Percentiles rank a stretch among this genome's conserved stretches.
Conservation (phyloP, 768 basidiomycete genomes). For the Phanerochaete sordida region DNA sequence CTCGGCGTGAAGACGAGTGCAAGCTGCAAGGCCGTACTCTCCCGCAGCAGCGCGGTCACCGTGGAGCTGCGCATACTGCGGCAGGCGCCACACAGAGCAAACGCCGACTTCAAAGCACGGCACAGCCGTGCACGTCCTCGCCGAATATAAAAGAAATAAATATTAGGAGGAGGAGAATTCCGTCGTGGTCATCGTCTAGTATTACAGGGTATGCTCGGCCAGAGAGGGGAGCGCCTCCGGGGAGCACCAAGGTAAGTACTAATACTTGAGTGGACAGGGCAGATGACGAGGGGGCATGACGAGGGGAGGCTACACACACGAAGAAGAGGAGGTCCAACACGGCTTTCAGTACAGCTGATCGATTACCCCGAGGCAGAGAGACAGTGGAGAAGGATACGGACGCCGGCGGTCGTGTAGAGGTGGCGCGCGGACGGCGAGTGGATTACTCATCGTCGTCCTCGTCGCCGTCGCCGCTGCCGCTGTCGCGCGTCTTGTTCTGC, state of each 20-base stretch:
- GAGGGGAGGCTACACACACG: not conserved
- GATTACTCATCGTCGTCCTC: conserved; percentile 42
- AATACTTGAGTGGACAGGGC: not conserved
- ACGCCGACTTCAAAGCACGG: no score
- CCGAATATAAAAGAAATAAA: not conserved
- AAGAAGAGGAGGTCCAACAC: not conserved
- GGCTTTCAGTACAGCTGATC: not conserved
- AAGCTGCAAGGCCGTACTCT: no score
- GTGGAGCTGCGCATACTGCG: no score
- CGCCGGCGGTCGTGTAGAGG: not conserved
- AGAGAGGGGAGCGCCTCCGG: not conserved
- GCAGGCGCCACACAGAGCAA: no score
- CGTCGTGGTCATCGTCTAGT: conserved; percentile 6
- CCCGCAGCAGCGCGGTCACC: no score
- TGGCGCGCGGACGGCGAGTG: not conserved
- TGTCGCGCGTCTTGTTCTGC: conserved; percentile 36
- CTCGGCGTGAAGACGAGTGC: no score
- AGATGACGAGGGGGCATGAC: not conserved
- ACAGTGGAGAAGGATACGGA: not conserved
- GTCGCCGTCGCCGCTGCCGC: conserved; percentile 36
- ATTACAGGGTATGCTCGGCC: conserved; percentile 3
- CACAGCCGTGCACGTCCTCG: no score
- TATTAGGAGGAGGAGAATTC: not conserved
- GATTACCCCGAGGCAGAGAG: not conserved
- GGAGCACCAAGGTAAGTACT: not conserved